Percentiles rank a stretch among this genome's conserved stretches.
These are phyloP conservation scores for grape (Vitis vinifera) DNA, from an alignment of 164 flowering plant genomes.

Conservation along the genomic window ASM3070453v1 NC_081822.1:9669001-9669500, in stretches of 20 bases:
- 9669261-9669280: conserved; percentile 22
- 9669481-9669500: conserved; percentile 15
- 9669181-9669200: background rate
- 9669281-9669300: conserved; percentile 3
- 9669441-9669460: conserved; percentile 2
- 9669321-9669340: conserved; percentile 23
- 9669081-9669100: too few relatives aligned
- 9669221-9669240: conserved; percentile 3
- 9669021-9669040: too few relatives aligned
- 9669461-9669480: conserved; percentile 9
- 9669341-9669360: conserved; percentile 15
- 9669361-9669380: conserved; percentile 12
- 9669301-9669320: conserved; percentile 10
- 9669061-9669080: too few relatives aligned
- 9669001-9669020: too few relatives aligned
- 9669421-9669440: conserved; percentile 9
- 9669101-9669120: too few relatives aligned
- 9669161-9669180: background rate
- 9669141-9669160: too few relatives aligned
- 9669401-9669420: conserved; percentile 25
- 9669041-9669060: too few relatives aligned
- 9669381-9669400: conserved; percentile 18
- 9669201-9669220: background rate
- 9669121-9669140: too few relatives aligned
- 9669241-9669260: conserved; percentile 19